Evolutionary conservation across 495 filamentous ascomycete genomes (phyloP).

Genomic region (Tuber magnatum): DNA sequence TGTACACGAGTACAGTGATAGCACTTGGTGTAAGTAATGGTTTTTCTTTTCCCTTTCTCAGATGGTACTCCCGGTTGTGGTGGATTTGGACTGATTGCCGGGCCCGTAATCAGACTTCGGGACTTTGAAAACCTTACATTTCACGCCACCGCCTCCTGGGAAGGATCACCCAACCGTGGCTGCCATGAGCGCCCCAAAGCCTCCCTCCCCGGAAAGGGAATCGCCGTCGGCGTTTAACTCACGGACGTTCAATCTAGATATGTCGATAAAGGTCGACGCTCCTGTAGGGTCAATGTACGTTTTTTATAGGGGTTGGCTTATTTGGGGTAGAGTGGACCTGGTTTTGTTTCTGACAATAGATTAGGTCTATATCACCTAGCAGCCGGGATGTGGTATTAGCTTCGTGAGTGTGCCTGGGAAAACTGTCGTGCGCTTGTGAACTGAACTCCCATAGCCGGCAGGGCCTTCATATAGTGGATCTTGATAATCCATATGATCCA

Average conservation of each 20-base stretch:
- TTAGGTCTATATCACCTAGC: conserved; percentile 71
- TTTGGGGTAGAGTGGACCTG: conserved; percentile 38
- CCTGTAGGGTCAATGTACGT: conserved; percentile 59
- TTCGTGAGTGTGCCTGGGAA: conserved; percentile 51
- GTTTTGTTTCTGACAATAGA: conserved; percentile 45
- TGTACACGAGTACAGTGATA: neutral
- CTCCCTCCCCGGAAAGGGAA: conserved; percentile 38
- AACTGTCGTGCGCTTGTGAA: conserved; percentile 14
- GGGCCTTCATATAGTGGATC: conserved; percentile 85
- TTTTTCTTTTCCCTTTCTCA: neutral
- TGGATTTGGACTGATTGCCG: neutral
- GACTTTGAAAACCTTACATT: neutral
- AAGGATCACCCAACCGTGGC: conserved; percentile 32
- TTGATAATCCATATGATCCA: conserved; percentile 83
- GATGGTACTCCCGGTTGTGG: neutral
- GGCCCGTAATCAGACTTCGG: neutral
- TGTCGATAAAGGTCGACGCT: conserved; percentile 74
- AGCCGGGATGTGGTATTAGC: conserved; percentile 88
- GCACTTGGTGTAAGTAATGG: neutral
- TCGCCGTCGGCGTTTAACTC: conserved; percentile 68
- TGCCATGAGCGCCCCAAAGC: conserved; percentile 35
- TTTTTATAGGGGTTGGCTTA: neutral
- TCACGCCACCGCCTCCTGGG: neutral
- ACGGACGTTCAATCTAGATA: conserved; percentile 77
- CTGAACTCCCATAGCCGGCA: conserved; percentile 50